Evolutionary conservation across 805 yeast genomes (phyloP), one percentile per base, ranked within the genome.

Genomic region (Saccharomycopsis sp.): DNA sequence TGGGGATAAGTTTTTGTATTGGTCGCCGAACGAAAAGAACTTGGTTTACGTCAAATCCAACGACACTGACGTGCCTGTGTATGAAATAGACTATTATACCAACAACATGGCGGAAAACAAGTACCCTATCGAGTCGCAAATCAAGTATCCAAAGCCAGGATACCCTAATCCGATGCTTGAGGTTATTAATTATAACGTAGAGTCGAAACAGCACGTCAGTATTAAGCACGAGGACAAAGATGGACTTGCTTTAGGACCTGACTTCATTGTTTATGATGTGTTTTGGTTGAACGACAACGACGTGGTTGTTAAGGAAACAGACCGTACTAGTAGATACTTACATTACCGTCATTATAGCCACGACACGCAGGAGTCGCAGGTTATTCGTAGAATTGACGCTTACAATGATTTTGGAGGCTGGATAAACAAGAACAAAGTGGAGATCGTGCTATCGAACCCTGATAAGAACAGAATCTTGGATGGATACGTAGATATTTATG

Each of bases 141-240:
- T 87, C 64, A 88, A 87, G 68, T 90, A 90, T 68, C 97, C 97
- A 7, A 90, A 90, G 67, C 85, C 96, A 3, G 97, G 97, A 0
- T 81, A 74, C 54, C 73, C 84, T 3, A 91, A 89, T 65, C 97
- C 97, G 0, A 67, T 70, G 2, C 90, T 86, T 5, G 80, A 79
- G 53, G 66, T 84, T 53, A 73, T 77, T 56, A 71, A 84, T 44
- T 80, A 76, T 66, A 77, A 77, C 55, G n/a, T 62, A n/a, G 44
- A 47, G n/a, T 2, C 53, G 2, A 34, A 49, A 12, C 22, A 42
- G 22, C 19, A 25, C 2, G 12, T 19, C 1, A 60, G 64, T 3
- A 24, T 67, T 1, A 60, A 65, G 14, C 70, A 68, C 38, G 65
- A 54, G 5, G 64, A 56, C n/a, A 42, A 51, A 14, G 65, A 53